phyloP scores from a whole-genome alignment of 2,329 filamentous ascomycete genomes.

The Coniochaeta hoffmannii region DNA sequence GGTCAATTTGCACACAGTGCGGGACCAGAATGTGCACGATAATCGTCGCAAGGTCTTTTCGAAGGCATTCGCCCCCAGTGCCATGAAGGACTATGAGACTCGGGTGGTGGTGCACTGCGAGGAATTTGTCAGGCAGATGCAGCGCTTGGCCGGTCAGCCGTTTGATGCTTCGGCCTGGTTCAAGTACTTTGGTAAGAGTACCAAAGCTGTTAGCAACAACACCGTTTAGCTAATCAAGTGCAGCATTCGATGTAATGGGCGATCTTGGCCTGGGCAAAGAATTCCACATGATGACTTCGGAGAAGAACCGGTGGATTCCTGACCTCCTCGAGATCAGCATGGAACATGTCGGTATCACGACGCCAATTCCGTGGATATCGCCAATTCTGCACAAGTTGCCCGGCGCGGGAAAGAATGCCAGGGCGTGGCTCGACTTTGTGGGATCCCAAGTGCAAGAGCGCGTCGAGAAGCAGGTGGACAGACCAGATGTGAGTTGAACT shows the following conservation, averaged over 20 bases:
- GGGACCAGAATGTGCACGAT: conserved; percentile 4
- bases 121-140: background rate
- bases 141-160: background rate
- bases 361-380: background rate
- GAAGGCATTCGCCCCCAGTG: background rate
- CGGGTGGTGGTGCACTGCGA: background rate
- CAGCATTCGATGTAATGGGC: conserved; percentile 5
- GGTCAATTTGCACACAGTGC: background rate
- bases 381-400: background rate
- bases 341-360: background rate
- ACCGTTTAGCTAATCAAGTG: background rate
- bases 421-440: conserved; percentile 2
- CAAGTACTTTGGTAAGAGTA: conserved; percentile 1
- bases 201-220: background rate
- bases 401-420: background rate
- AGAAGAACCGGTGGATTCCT: conserved; percentile 3
- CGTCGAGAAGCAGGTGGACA: background rate
- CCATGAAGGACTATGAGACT: conserved; percentile 1
- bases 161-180: background rate
- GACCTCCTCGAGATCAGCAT: conserved; percentile 1
- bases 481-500: too few species aligned
- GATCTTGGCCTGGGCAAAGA: conserved; percentile 4
- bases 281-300: conserved; percentile 1
- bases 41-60: conserved; percentile 3
- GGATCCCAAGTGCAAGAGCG: conserved; percentile 1